Percentiles rank a stretch among this genome's conserved stretches.
phyloP scores from a whole-genome alignment of 1,284 basidiomycete genomes.

The Xerocomus nothofagi region DNA sequence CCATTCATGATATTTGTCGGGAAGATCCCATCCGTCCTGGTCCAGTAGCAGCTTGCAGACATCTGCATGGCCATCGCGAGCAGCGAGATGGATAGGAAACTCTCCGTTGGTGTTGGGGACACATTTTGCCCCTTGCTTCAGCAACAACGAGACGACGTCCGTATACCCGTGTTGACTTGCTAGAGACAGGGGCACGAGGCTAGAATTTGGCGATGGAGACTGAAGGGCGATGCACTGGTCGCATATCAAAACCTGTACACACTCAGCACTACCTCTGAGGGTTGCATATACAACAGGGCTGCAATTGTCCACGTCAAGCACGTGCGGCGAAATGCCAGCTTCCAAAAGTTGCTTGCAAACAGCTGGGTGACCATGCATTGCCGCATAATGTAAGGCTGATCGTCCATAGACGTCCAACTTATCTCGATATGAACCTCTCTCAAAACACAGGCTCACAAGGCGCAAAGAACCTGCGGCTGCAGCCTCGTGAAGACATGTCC shows the following conservation, averaged over 20 bases:
- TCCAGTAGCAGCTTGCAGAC: constrained; percentile 80
- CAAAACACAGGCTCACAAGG: constrained; percentile 84
- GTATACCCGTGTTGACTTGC: constrained; percentile 90
- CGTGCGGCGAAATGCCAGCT: constrained; percentile 63
- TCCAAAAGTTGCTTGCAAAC: constrained; percentile 81
- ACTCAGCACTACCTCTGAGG: constrained; percentile 80
- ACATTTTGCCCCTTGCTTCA: constrained; percentile 78
- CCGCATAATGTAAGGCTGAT: constrained; percentile 92
- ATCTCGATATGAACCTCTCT: constrained; percentile 65
- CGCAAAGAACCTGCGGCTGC: constrained; percentile 81
- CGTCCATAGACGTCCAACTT: constrained; percentile 89
- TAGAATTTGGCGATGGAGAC: constrained; percentile 48
- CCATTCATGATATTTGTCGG: constrained; percentile 98
- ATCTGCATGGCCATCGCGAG: constrained; percentile 88
- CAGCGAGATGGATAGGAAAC: constrained; percentile 96
- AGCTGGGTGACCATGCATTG: constrained; percentile 85
- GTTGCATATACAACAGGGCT: constrained; percentile 93
- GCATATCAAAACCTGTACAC: constrained; percentile 77
- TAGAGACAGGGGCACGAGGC: constrained; percentile 86
- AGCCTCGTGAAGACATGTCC: constrained; percentile 94
- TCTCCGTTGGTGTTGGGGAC: constrained; percentile 92
- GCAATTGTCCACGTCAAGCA: constrained; percentile 91
- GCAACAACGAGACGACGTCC: constrained; percentile 68
- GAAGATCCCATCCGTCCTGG: constrained; percentile 81
- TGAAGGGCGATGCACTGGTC: constrained; percentile 54